phyloP scores from a whole-genome alignment of 352 stramenopile genomes.

The Globisporangium lucens region DNA sequence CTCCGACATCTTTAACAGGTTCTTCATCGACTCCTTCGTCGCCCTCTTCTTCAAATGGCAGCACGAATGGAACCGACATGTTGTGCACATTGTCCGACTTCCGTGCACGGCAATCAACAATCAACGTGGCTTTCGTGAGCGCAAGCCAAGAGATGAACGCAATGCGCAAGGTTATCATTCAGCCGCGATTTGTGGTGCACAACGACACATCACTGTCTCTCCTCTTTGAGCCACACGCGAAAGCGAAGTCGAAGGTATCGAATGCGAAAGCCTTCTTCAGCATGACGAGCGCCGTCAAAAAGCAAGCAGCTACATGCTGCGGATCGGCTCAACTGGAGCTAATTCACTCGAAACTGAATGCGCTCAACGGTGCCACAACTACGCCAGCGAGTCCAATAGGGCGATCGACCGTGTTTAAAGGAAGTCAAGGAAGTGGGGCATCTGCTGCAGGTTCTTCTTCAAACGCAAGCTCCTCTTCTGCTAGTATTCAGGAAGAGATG shows the following conservation, averaged over 20 bases:
- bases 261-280: conserved; percentile 68
- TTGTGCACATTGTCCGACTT: conserved; percentile 61
- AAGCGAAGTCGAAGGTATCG: conserved; percentile 46
- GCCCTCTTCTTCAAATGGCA: conserved; percentile 16
- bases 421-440: not conserved
- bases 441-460: not conserved
- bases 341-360: conserved; percentile 73
- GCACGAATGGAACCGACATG: conserved; percentile 22
- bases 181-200: conserved; percentile 58
- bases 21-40: conserved; percentile 15
- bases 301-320: conserved; percentile 44
- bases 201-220: conserved; percentile 58
- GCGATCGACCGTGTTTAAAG: conserved; percentile 21
- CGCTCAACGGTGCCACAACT: conserved; percentile 42
- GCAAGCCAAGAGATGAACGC: conserved; percentile 38
- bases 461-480: not conserved
- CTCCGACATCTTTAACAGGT: conserved; percentile 2
- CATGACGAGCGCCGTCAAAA: conserved; percentile 39
- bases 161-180: conserved; percentile 57
- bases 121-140: conserved; percentile 63
- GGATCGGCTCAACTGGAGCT: conserved; percentile 58
- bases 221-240: conserved; percentile 50
- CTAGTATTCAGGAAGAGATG: conserved; percentile 26
- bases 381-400: conserved; percentile 20
- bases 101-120: conserved; percentile 46